Evolutionary conservation across 2,329 filamentous ascomycete species (phyloP).

Genomic region (Fusarium armeniacum): DNA sequence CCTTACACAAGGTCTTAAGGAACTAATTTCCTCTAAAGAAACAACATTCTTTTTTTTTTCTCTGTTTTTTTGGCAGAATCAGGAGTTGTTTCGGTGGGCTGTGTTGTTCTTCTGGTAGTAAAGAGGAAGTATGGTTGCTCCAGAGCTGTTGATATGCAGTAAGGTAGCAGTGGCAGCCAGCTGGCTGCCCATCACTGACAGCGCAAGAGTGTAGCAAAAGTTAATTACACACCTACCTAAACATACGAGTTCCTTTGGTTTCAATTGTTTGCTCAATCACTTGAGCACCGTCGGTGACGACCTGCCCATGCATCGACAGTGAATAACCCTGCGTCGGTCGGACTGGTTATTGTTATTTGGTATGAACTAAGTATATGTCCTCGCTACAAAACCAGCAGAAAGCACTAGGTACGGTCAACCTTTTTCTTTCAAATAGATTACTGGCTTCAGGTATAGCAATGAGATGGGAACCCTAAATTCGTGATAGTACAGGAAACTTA

Average conservation of each 20-base stretch:
- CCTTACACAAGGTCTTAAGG: neutral
- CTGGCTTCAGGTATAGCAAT: neutral
- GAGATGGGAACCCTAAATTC: neutral
- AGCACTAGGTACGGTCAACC: neutral
- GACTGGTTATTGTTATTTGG: neutral
- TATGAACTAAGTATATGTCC: neutral
- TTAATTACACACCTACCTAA: neutral
- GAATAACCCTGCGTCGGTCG: neutral
- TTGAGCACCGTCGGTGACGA: neutral
- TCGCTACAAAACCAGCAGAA: neutral
- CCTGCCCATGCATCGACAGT: neutral
- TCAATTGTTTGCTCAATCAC: neutral
- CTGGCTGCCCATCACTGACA: neutral
- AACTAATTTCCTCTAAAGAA: neutral
- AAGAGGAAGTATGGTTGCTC: neutral
- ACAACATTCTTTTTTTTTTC: neutral
- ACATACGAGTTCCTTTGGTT: neutral
- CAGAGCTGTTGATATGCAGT: slow-evolving; percentile 3
- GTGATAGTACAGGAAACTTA: neutral
- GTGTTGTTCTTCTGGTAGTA: neutral
- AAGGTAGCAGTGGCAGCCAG: slow-evolving; percentile 26
- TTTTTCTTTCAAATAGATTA: neutral
- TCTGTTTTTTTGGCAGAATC: neutral
- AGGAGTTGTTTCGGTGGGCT: neutral
- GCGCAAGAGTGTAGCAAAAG: neutral